Evolutionary conservation across 306 rosid species (phyloP).

Genomic region (Cicer pinnatifidum): DNA sequence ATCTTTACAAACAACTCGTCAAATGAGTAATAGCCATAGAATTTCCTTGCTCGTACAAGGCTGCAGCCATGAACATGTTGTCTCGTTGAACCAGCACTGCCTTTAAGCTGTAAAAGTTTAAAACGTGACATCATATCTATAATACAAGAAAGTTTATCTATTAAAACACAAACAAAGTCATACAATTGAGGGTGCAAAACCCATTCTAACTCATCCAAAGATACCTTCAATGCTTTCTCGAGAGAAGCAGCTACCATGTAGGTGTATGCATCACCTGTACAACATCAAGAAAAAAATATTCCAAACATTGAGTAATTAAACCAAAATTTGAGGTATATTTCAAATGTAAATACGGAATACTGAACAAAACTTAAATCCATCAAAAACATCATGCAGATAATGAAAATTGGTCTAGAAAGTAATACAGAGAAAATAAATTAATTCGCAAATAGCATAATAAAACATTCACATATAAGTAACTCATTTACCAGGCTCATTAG

Average conservation of each 20-base stretch:
- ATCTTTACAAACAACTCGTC: slow-evolving; percentile 91
- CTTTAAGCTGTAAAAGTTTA: slow-evolving; percentile 65
- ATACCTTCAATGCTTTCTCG: slow-evolving; percentile 92
- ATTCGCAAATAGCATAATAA: background rate
- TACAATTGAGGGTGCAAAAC: slow-evolving; percentile 28
- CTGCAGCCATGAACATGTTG: slow-evolving; percentile 88
- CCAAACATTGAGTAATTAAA: slow-evolving; percentile 1
- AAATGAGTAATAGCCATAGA: slow-evolving; percentile 84
- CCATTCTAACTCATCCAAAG: slow-evolving; percentile 39
- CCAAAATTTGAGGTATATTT: background rate
- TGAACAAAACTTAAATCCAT: slow-evolving; percentile 7
- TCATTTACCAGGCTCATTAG: slow-evolving; percentile 16
- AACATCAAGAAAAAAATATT: slow-evolving; percentile 38
- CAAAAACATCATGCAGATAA: slow-evolving; percentile 26
- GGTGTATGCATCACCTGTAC: slow-evolving; percentile 66
- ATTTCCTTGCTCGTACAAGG: slow-evolving; percentile 80
- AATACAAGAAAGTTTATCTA: slow-evolving; percentile 28
- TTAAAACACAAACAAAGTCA: slow-evolving; percentile 11
- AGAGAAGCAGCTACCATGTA: slow-evolving; percentile 62
- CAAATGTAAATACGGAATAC: slow-evolving; percentile 19
- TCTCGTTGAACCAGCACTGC: slow-evolving; percentile 64
- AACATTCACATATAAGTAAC: slow-evolving; percentile 28
- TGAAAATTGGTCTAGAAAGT: slow-evolving; percentile 13
- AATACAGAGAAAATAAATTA: background rate
- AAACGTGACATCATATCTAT: slow-evolving; percentile 18